A percentile compares a stretch with the other conserved stretches of the same genome.
Conservation (phyloP, 768 basidiomycete species). For the Peribolospora kevripleyi region DNA sequence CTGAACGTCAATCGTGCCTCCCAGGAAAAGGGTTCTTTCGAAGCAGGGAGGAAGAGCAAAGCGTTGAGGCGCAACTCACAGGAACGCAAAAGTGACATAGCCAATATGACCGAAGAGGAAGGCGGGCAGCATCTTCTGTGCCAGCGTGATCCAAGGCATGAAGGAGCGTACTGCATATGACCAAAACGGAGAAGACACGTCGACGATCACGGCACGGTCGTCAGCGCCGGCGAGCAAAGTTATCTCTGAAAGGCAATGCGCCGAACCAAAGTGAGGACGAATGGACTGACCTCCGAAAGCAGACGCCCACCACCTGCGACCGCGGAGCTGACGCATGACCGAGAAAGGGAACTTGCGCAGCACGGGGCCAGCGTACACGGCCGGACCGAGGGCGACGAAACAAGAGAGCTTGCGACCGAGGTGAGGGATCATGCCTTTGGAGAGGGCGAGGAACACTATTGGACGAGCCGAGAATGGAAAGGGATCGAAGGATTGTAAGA, state of each 20-base stretch:
- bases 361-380: conserved; percentile 26
- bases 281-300: conserved; percentile 18
- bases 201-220: neutral
- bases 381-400: conserved; percentile 26
- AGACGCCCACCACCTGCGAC: conserved; percentile 23
- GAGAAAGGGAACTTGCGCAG: conserved; percentile 26
- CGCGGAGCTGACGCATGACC: conserved; percentile 19
- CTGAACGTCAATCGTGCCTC: too few relatives aligned
- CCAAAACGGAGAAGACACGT: too few relatives aligned
- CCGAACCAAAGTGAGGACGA: neutral
- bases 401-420: conserved; percentile 23
- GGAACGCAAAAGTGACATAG: neutral
- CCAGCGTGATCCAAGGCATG: conserved; percentile 5
- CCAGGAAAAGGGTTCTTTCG: neutral
- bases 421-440: conserved; percentile 24
- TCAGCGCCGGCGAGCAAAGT: neutral
- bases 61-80: neutral
- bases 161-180: conserved; percentile 4
- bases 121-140: conserved; percentile 1
- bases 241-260: too few relatives aligned
- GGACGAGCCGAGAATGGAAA: neutral
- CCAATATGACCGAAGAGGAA: conserved; percentile 7
- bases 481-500: too few relatives aligned
- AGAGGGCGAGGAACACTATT: conserved; percentile 26
- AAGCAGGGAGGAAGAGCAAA: neutral